Percentiles rank a stretch among this genome's conserved stretches.
Evolutionary conservation across 2,329 filamentous ascomycete species (phyloP).

Genomic region (Epichloe elymi): DNA sequence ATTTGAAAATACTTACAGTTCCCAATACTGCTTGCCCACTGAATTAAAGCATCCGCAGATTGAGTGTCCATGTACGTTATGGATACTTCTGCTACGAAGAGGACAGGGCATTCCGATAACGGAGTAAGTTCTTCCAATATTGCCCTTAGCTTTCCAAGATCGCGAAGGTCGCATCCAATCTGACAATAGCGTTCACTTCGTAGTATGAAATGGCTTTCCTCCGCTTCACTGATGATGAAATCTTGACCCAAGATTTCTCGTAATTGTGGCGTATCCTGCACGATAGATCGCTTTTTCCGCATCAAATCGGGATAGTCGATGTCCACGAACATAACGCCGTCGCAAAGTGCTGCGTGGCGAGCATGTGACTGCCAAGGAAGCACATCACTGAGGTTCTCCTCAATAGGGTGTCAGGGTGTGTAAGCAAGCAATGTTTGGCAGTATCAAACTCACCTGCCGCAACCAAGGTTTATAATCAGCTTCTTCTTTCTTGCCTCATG

Average conservation of each 20-base stretch:
- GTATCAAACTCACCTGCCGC: slow-evolving; percentile 62
- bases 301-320: slow-evolving; percentile 78
- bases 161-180: slow-evolving; percentile 67
- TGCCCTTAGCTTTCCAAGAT: slow-evolving; percentile 46
- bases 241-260: slow-evolving; percentile 19
- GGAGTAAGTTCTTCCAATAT: slow-evolving; percentile 47
- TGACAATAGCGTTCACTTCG: slow-evolving; percentile 61
- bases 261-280: slow-evolving; percentile 50
- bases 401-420: background rate
- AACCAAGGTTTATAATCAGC: slow-evolving; percentile 72
- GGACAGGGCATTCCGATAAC: slow-evolving; percentile 44
- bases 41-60: slow-evolving; percentile 59
- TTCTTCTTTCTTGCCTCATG: slow-evolving; percentile 42
- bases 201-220: slow-evolving; percentile 39
- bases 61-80: slow-evolving; percentile 76
- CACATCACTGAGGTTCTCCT: slow-evolving; percentile 50
- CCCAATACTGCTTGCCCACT: slow-evolving; percentile 61
- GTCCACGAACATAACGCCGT: slow-evolving; percentile 59
- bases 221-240: slow-evolving; percentile 21
- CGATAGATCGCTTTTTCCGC: slow-evolving; percentile 54
- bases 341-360: slow-evolving; percentile 46
- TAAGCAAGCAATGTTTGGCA: background rate
- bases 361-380: slow-evolving; percentile 72
- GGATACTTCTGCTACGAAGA: slow-evolving; percentile 84
- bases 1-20: slow-evolving; percentile 38